Evolutionary conservation across 306 rosid genomes (phyloP).

Genomic region (Castanea crenata): DNA sequence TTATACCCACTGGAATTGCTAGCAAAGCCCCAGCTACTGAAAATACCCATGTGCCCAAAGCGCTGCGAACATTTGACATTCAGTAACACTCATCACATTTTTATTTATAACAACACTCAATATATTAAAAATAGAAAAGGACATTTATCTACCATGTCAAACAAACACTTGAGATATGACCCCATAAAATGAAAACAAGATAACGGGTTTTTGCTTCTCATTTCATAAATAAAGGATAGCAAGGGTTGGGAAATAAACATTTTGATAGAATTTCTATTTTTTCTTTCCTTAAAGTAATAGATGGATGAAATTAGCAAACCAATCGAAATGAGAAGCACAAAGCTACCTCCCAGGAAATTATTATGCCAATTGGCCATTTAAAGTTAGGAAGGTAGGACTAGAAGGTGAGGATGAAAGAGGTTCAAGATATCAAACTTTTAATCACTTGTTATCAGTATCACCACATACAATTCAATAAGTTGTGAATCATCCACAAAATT

Average conservation of each 20-base stretch:
- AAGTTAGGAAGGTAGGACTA: background rate
- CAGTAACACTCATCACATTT: conserved; percentile 10
- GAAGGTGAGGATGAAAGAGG: no score
- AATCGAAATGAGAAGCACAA: background rate
- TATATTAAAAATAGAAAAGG: background rate
- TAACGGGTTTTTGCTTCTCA: background rate
- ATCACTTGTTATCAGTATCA: background rate
- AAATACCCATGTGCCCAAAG: conserved; percentile 95
- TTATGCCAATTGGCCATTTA: background rate
- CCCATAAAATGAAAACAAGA: background rate
- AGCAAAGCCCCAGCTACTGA: conserved; percentile 90
- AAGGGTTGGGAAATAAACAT: background rate
- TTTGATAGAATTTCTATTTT: background rate
- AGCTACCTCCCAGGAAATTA: background rate
- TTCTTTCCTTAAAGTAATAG: background rate
- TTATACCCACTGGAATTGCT: conserved; percentile 94
- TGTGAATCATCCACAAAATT: background rate
- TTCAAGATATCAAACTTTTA: background rate
- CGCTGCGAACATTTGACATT: conserved; percentile 45
- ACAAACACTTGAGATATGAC: background rate
- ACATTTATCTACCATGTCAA: background rate
- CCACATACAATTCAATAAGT: background rate
- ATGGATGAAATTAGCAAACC: background rate
- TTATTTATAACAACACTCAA: background rate
- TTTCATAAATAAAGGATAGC: background rate